Evolutionary conservation across 441 rosid genomes (phyloP).

Genomic region (Aleurites moluccanus): DNA sequence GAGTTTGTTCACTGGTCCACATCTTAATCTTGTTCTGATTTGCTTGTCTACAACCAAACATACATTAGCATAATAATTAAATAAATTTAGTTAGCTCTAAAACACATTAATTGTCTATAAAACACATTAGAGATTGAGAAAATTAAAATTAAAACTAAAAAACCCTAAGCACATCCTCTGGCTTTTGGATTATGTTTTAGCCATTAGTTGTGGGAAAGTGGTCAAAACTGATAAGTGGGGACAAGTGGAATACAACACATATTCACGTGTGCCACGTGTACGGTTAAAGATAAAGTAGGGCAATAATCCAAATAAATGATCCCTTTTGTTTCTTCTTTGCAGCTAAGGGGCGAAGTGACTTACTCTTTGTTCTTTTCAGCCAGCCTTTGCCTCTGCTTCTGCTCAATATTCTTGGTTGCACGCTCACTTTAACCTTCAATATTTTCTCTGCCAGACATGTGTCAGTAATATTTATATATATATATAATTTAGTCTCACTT

Average conservation of each 20-base stretch:
- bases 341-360: not conserved
- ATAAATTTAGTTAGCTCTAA: not conserved
- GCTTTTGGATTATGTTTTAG: constrained; percentile 7
- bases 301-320: not conserved
- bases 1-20: constrained; percentile 13
- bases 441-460: not conserved
- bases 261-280: constrained; percentile 37
- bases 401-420: not conserved
- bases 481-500: too few species aligned
- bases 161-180: too few species aligned
- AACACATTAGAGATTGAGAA: not conserved
- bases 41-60: constrained; percentile 38
- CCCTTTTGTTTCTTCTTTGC: constrained; percentile 14
- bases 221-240: constrained; percentile 29
- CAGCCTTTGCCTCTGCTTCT: not conserved
- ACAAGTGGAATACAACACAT: constrained; percentile 38
- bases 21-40: constrained; percentile 26
- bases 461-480: not conserved
- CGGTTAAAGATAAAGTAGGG: not conserved
- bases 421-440: not conserved
- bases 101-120: not conserved
- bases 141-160: not conserved
- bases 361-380: not conserved
- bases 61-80: constrained; percentile 10
- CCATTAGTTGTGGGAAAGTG: not conserved